Evolutionary conservation across 2,329 filamentous ascomycete species (phyloP), one percentile per base, ranked within the genome.

Genomic region (Moelleriella libera): DNA sequence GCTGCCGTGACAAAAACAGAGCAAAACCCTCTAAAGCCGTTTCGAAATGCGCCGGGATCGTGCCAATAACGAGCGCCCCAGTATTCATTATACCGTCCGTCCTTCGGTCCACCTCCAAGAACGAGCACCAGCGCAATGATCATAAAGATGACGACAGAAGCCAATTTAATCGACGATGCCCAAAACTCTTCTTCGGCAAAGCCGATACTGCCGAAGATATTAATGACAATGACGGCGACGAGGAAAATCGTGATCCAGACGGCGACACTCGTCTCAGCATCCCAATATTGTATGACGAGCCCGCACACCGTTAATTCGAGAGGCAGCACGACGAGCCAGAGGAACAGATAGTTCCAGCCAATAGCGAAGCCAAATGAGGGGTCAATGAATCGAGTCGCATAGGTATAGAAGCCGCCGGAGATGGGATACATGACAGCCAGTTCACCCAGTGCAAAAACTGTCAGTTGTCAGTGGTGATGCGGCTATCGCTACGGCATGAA

Each of bases 1-100:
- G 81, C 81, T 5, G 82, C 81, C 1, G 77, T 83, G 47, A 85
- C 80, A 51, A 85, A 83, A 49, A 82, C 77, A 51, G 71, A 73
- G 60, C 80, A 85, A 53, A 85, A 75, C 5, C 82, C 82, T 49
- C 79, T 76, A 68, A 83, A 84, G 31, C 82, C 82, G 54, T 84
- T 76, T 61, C 83, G 68, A 63, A 85, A 86, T 0, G 70, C 69
- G 2, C 69, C 69, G 0, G 69, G 63, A 2, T 66, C 55, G 51
- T 68, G 56, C 69, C 70, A 68, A 43, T 63, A 64, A 48, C 65
- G 60, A n/a, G 63, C 62, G 4, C 73, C 69, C 56, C 58, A 63
- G 53, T 69, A 73, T 6, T 65, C 52, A 52, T 59, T 58, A 52
- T 71, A 72, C 3, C 55, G 51, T 34, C 66, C 63, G 4, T 49